Conservation (phyloP, 305 asterid genomes). For the Fraxinus sp. region DNA sequence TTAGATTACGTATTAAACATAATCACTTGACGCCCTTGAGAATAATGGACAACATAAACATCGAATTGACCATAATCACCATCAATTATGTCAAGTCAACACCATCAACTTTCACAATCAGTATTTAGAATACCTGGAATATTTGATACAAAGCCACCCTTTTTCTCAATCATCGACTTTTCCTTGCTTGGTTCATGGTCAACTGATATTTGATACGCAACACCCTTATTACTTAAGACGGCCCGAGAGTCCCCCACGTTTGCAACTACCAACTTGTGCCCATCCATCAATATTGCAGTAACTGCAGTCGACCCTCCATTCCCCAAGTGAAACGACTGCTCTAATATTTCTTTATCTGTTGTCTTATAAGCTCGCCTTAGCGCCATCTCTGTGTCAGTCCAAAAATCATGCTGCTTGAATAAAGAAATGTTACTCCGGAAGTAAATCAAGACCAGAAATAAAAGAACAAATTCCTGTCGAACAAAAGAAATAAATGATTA, state of each 20-base stretch:
- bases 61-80: neutral
- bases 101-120: neutral
- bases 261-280: slow-evolving; percentile 76
- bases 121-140: slow-evolving; percentile 57
- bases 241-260: slow-evolving; percentile 94
- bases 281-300: slow-evolving; percentile 71
- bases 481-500: slow-evolving; percentile 9
- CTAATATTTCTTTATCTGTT: slow-evolving; percentile 72
- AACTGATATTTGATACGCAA: slow-evolving; percentile 69
- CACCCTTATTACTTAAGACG: slow-evolving; percentile 59
- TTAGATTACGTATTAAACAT: neutral
- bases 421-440: neutral
- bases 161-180: slow-evolving; percentile 69
- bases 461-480: neutral
- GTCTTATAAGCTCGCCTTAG: slow-evolving; percentile 58
- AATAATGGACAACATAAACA: neutral
- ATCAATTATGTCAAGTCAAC: neutral
- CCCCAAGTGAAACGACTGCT: slow-evolving; percentile 61
- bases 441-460: neutral
- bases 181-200: slow-evolving; percentile 91
- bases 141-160: slow-evolving; percentile 90
- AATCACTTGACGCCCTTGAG: neutral
- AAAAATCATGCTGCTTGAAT: slow-evolving; percentile 60
- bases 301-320: slow-evolving; percentile 94
- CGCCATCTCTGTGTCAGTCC: slow-evolving; percentile 61